These are phyloP conservation scores for Saccharomyces hybrid DNA, from an alignment of 1,139 yeast species.

Conservation along the genomic window DNA sequence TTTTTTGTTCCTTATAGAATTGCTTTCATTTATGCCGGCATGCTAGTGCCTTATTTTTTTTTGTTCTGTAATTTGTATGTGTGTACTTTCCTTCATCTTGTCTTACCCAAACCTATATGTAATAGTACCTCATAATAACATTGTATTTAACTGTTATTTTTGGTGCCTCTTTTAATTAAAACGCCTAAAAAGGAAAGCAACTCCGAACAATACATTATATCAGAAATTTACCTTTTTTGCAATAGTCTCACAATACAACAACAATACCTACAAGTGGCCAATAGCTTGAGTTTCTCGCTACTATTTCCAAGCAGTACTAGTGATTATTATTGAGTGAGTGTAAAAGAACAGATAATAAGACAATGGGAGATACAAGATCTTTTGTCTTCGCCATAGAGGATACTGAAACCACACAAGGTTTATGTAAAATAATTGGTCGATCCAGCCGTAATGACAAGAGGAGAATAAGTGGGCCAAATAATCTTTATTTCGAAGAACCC, in stretches of 20 bases:
- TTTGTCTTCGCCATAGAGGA: constrained; percentile 10
- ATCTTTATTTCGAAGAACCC: background rate
- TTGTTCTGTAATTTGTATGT: background rate
- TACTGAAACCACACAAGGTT: constrained; percentile 12
- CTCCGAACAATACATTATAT: background rate
- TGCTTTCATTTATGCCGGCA: background rate
- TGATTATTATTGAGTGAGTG: background rate
- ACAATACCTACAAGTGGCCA: background rate
- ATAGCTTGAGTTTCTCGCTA: background rate
- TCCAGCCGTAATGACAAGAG: constrained; percentile 11
- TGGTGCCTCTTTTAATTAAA: background rate
- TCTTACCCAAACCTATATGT: background rate
- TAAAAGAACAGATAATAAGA: constrained; percentile 2
- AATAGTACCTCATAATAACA: background rate
- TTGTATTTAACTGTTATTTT: background rate
- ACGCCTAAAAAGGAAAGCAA: background rate
- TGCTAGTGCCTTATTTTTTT: background rate
- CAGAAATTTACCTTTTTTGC: background rate
- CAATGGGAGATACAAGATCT: constrained; percentile 10
- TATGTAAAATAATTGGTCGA: constrained; percentile 18
- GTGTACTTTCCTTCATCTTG: background rate
- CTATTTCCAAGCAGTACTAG: background rate
- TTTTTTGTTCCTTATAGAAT: background rate
- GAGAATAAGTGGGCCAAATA: background rate
- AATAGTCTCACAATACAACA: background rate